Base-by-base conservation (phyloP, 2,329 filamentous ascomycete genomes). In the Stagonosporopsis tanaceti region DNA sequence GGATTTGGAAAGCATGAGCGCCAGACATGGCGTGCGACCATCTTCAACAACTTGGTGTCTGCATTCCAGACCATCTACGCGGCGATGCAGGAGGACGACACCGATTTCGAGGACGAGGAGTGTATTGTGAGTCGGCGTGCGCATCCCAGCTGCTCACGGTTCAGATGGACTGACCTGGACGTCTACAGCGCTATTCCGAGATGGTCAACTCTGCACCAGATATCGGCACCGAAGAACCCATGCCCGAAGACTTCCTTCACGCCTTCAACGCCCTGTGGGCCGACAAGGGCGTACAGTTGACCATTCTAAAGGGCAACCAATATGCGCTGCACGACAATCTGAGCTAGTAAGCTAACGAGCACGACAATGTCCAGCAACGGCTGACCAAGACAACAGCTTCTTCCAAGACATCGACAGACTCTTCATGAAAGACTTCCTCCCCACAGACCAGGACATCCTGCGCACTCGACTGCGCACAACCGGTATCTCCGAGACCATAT, bases 241-340 rank as follows among this genome's bases (percentile, higher is more conserved):
- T 98, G 76, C 92, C 93, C 2, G 78, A 82, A 53, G 88, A 93
- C 62, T 95, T 90, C 78, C 81, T 95, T 61, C 81, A 88, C 70
- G 92, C 94, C 5, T 90, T 98, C 81, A 91, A 90, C 77, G 84
- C 84, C 50, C 82, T 98, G 59, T 99, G 94, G 95, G 80, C 80
- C 25, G 94, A 99, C 76, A 81, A 79, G 38, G 93, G 93, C 58
- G 91, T 98, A 50, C 92, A 92, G 76, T 82, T 87, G 69, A 92
- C 93, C n/a, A 95, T 98, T 64, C 84, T 88, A 47, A 94, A 95
- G 78, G 95, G 95, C 67, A 97, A 98, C 76, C 94, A 97, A 80
- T 98, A 94, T 78, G 94, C 95, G 17, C 85, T 98, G 47, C 93
- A 98, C 76, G 95, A 98, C 80, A 98, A 98, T 73, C 80, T 98